Evolutionary conservation across 2,329 filamentous ascomycete species (phyloP), one percentile per base, ranked within the genome.

Genomic region (Lithohypha guttulata): DNA sequence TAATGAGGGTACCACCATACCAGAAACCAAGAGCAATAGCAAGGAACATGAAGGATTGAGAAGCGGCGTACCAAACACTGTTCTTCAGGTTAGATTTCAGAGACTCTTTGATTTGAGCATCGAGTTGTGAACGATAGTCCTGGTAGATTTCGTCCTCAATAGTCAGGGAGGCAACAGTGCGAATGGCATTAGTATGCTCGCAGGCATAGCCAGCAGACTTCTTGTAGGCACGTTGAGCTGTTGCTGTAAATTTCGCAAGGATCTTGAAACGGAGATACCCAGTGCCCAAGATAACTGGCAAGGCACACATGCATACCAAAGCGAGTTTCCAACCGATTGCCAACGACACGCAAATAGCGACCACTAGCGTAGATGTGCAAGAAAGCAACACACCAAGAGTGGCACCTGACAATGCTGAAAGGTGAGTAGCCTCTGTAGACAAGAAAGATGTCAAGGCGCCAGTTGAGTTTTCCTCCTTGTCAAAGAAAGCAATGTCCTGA

Each of bases 401-500:
- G 19, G 79, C 77, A 32, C 89, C 91, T 49, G 84, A 87, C 32
- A 96, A 75, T 10, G 91, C 87, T 11, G 86, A 81, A 20, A 95
- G 71, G 54, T 93, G 81, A 0, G 85, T 94, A 0, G 87, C 87
- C 60, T 94, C 83, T 0, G 84, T 93, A 2, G 84, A 87, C 9
- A 95, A 66, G 62, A 93, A 91, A 0, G 82, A 84, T 0, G 86
- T 94, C 51, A 98, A 66, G 1, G 86, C 81, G 48, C 91, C 91
- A 5, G 85, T 79, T 5, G 82, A 86, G 58, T 96, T 93, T 58
- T 91, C 81, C 47, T 93, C 84, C 30, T 70, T 71, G 59, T 96
- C 91, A 52, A 95, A 98, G 60, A 87, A 96, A 19, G 77, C 68
- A 42, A 96, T 87, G 47, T 96, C 91, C 60, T 96, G 89, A 48